Base-by-base conservation (phyloP, 768 basidiomycete species). In the Pleurotus salmoneostramineus region DNA sequence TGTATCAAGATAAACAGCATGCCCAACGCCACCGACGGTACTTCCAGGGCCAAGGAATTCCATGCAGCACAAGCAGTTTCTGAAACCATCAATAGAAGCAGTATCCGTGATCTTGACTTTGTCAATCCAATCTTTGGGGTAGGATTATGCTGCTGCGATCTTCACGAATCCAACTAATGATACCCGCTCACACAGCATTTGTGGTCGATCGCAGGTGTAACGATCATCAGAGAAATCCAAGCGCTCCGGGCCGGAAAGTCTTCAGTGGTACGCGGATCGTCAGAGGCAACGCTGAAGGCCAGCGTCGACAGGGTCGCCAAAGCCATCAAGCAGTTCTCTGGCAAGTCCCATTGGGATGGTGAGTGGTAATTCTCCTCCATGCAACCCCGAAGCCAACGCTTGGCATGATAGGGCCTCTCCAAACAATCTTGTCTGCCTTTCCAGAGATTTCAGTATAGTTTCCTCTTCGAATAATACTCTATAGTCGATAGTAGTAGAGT, bases 51-150 rank as follows among this genome's bases (percentile, higher is more conserved):
- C 11, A 55, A 55, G 17, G 40, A 17, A 37, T 14, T 55, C 27
- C 14, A 55, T 8, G 35, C 52, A 31, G 52, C 52, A 1, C 10
- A 43, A 42, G 37, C 17, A 14, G n/a, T 55, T n/a, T n/a, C 43
- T n/a, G 52, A 55, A 10, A 43, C 40, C 21, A 42, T 32, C 40
- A 14, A 43, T 17, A 21, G 40, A 43, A 55, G 36, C n/a, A n/a
- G 14, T 4, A 12, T 55, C 8, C 35, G 21, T n/a, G 17, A 43
- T 11, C n/a, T 43, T 12, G 52, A 55, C 6, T 55, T 55, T 14
- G 52, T 55, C 11, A 54, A 44, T 43, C 52, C 52, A 4, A 55
- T 55, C 8, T 43, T 42, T 27, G 52, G 52, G 40, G 52, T 55
- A 42, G 15, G 44, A 11, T 42, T 17, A 27, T 27, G 50, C 15